These are phyloP conservation scores for Elsinoe perseae DNA, from an alignment of 2,329 filamentous ascomycete genomes.

Conservation along the genomic window DNA sequence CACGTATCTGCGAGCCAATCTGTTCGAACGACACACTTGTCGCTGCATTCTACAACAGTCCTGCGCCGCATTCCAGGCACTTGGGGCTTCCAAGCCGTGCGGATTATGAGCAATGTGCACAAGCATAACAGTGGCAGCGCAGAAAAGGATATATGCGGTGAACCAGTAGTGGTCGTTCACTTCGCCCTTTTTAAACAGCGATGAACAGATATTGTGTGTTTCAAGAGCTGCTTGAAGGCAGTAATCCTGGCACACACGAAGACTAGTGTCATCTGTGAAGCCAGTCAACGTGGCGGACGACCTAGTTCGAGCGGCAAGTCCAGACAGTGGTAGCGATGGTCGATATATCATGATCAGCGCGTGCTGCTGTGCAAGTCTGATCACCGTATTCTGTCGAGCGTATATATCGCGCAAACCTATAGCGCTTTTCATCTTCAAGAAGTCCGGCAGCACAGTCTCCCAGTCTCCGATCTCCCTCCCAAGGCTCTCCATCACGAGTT, in stretches of 20 bases:
- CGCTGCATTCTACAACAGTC: conserved; percentile 7
- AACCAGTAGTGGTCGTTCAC: conserved; percentile 12
- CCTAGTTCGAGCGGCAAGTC: neutral
- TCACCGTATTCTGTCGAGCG: conserved; percentile 46
- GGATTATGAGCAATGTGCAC: conserved; percentile 11
- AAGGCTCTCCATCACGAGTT: conserved; percentile 21
- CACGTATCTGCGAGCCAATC: conserved; percentile 4
- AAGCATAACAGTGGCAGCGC: conserved; percentile 5
- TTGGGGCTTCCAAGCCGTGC: neutral
- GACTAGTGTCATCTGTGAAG: neutral
- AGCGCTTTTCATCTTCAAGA: conserved; percentile 38
- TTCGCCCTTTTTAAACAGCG: conserved; percentile 6
- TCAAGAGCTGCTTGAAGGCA: conserved; percentile 9
- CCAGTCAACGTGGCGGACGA: neutral
- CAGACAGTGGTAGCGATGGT: conserved; percentile 37
- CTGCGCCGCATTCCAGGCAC: neutral
- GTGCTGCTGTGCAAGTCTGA: conserved; percentile 49
- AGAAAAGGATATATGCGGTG: conserved; percentile 1
- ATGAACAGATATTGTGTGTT: neutral
- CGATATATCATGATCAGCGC: conserved; percentile 51
- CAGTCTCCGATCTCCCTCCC: conserved; percentile 26
- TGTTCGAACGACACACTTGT: conserved; percentile 3
- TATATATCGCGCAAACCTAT: conserved; percentile 42
- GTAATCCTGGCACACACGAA: neutral
- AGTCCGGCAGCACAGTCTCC: conserved; percentile 38